Conservation (phyloP, 805 yeast species). For the Schwanniomyces vanrijiae region DNA sequence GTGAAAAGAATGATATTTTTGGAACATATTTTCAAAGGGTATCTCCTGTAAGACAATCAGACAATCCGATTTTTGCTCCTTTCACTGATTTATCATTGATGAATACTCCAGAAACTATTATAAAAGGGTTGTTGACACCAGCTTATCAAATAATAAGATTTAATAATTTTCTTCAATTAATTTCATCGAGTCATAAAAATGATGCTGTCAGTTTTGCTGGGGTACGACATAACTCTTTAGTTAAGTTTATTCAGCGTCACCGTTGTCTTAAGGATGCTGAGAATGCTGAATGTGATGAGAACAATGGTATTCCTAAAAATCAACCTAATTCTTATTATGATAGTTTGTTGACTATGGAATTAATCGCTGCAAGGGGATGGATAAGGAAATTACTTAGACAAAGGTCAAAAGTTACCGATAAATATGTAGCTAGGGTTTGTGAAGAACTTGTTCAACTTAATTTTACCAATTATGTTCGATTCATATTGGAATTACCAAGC, state of each 20-base stretch:
- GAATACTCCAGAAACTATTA: slow-evolving; percentile 24
- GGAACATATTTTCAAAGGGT: background rate
- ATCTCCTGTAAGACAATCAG: background rate
- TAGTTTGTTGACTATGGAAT: slow-evolving; percentile 28
- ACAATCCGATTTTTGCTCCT: slow-evolving; percentile 18
- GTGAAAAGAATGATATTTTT: slow-evolving; percentile 4
- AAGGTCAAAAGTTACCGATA: slow-evolving; percentile 8
- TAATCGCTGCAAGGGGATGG: slow-evolving; percentile 25
- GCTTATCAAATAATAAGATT: slow-evolving; percentile 29
- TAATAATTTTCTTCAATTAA: slow-evolving; percentile 28
- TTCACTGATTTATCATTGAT: slow-evolving; percentile 21
- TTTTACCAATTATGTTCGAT: slow-evolving; percentile 36
- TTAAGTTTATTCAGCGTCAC: slow-evolving; percentile 26
- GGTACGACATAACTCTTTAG: slow-evolving; percentile 29
- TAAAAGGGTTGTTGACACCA: slow-evolving; percentile 23
- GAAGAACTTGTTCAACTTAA: slow-evolving; percentile 42
- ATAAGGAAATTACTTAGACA: slow-evolving; percentile 23
- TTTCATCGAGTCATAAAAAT: slow-evolving; percentile 28
- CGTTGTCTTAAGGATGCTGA: background rate
- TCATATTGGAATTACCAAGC: slow-evolving; percentile 30
- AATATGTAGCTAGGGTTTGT: slow-evolving; percentile 7
- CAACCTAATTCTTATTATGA: slow-evolving; percentile 22
- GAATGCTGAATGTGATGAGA: background rate
- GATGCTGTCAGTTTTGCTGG: slow-evolving; percentile 42
- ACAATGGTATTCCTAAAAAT: slow-evolving; percentile 5